Conservation (phyloP, 176 grass and related monocot species). For the Alopecurus myosuroides region DNA sequence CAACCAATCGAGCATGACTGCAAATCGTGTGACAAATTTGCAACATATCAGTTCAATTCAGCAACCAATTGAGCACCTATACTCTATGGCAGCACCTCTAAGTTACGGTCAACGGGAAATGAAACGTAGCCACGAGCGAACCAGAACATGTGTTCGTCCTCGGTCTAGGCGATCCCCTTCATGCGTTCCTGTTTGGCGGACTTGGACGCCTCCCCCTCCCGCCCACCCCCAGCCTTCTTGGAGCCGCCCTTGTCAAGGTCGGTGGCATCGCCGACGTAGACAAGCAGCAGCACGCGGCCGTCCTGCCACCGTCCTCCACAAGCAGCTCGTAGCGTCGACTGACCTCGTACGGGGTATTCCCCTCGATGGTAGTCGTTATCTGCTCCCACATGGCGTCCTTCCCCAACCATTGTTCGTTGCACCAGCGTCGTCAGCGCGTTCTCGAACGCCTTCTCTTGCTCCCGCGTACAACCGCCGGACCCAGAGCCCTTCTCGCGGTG, state of each 20-base stretch:
- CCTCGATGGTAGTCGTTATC: constrained; percentile 49
- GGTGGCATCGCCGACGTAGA: constrained; percentile 39
- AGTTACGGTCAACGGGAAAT: not conserved
- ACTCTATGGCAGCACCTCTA: not conserved
- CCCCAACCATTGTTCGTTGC: constrained; percentile 36
- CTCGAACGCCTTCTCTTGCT: constrained; percentile 89
- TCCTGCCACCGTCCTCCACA: constrained; percentile 62
- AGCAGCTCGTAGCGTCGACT: constrained; percentile 72
- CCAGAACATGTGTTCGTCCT: constrained; percentile 93
- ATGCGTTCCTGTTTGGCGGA: constrained; percentile 75
- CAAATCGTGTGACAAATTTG: too few relatives aligned
- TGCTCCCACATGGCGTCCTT: constrained; percentile 50
- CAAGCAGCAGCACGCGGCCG: constrained; percentile 64
- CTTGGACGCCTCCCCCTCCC: constrained; percentile 38
- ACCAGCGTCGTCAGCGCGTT: constrained; percentile 48
- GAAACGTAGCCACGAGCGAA: not conserved
- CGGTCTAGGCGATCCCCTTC: constrained; percentile 95
- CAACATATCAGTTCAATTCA: too few relatives aligned
- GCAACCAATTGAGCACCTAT: not conserved
- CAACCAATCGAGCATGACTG: too few relatives aligned
- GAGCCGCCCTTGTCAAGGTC: constrained; percentile 29
- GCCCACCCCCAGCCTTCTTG: constrained; percentile 38
- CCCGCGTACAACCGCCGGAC: constrained; percentile 41
- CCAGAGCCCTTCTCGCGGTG: too few relatives aligned
- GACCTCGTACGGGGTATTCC: constrained; percentile 63